These are phyloP conservation scores for Parasarocladium wereldwijsianum DNA, from an alignment of 2,329 filamentous ascomycete genomes.

Conservation along the genomic window DNA sequence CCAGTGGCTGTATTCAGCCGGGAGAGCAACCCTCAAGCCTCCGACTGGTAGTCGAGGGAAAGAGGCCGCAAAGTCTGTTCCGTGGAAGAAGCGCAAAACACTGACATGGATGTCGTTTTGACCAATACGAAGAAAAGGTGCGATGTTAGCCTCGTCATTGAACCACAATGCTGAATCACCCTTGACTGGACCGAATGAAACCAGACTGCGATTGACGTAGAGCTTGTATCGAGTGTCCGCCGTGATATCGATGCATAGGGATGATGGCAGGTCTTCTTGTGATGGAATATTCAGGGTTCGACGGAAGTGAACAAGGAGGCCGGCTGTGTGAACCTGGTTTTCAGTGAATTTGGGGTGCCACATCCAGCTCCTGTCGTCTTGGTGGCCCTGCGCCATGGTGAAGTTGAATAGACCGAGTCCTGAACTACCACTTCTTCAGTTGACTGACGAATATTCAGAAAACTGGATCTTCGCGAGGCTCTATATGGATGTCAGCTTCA, in stretches of 20 bases:
- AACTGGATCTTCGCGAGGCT: no score
- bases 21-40: conserved; percentile 5
- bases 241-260: conserved; percentile 9
- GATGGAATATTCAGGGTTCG: not conserved
- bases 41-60: conserved; percentile 8
- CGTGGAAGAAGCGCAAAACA: conserved; percentile 9
- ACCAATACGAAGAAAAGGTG: conserved; percentile 8
- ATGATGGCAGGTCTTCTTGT: not conserved
- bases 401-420: not conserved
- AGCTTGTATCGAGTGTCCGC: conserved; percentile 14
- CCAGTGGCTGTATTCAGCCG: not conserved
- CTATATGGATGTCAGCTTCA: no score
- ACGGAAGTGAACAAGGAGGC: not conserved
- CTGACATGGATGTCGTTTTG: conserved; percentile 7
- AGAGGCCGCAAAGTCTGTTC: conserved; percentile 6
- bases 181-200: conserved; percentile 11
- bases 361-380: no score
- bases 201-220: conserved; percentile 9
- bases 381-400: not conserved
- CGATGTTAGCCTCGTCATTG: conserved; percentile 12
- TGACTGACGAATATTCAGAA: no score
- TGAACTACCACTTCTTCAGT: no score
- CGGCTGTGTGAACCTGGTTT: no score
- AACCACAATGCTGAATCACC: conserved; percentile 12
- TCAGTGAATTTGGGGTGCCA: no score